Conservation (phyloP, 495 filamentous ascomycete species). For the Tuber calosporum region DNA sequence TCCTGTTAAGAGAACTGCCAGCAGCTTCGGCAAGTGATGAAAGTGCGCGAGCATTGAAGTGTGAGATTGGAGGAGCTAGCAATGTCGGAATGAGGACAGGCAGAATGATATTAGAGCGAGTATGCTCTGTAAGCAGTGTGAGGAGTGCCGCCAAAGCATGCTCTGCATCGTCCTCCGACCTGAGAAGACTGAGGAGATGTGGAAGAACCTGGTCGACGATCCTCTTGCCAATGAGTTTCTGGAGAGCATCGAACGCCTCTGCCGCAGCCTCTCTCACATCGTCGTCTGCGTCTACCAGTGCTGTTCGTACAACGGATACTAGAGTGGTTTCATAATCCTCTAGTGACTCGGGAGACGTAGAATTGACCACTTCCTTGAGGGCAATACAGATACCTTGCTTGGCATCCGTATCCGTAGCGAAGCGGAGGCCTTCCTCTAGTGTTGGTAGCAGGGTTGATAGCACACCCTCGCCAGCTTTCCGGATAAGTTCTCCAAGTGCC, state of each 20-base stretch:
- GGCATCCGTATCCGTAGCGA: slow-evolving; percentile 81
- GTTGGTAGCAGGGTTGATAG: slow-evolving; percentile 80
- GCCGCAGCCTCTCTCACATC: slow-evolving; percentile 93
- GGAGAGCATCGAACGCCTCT: slow-evolving; percentile 90
- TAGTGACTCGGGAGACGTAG: slow-evolving; percentile 80
- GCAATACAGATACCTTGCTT: slow-evolving; percentile 98
- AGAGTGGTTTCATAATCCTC: slow-evolving; percentile 93
- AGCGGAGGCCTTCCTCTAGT: slow-evolving; percentile 84
- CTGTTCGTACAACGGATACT: slow-evolving; percentile 87
- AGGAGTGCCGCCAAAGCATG: slow-evolving; percentile 87
- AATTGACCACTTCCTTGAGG: slow-evolving; percentile 81
- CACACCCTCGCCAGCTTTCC: slow-evolving; percentile 92
- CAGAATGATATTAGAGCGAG: slow-evolving; percentile 88
- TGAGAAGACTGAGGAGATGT: slow-evolving; percentile 76
- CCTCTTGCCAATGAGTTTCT: slow-evolving; percentile 86
- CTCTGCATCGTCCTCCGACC: slow-evolving; percentile 76
- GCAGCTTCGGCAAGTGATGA: slow-evolving; percentile 90
- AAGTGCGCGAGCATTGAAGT: slow-evolving; percentile 88
- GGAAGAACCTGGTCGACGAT: slow-evolving; percentile 92
- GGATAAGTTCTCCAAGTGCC: slow-evolving; percentile 88
- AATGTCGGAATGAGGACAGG: slow-evolving; percentile 92
- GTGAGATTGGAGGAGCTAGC: slow-evolving; percentile 77
- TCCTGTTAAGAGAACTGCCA: slow-evolving; percentile 75
- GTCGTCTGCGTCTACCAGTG: slow-evolving; percentile 78
- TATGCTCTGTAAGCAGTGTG: slow-evolving; percentile 86